phyloP scores from a whole-genome alignment of 2,329 filamentous ascomycete genomes.

The Cryphonectria naterciae region DNA sequence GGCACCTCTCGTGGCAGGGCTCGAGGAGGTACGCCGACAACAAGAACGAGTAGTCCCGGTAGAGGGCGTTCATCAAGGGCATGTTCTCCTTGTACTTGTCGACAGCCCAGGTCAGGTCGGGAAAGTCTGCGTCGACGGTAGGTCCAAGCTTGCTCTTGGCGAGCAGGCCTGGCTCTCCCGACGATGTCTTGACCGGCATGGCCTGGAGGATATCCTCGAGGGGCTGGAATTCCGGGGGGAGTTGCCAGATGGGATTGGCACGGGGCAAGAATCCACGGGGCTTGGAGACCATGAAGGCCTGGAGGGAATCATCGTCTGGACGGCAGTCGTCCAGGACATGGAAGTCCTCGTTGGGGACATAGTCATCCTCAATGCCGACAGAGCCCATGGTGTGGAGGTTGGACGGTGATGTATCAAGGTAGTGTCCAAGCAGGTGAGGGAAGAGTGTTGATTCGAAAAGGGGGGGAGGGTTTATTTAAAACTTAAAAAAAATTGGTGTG shows the following conservation, averaged over 20 bases:
- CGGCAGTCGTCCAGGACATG: conserved; percentile 65
- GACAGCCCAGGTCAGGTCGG: conserved; percentile 74
- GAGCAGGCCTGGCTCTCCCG: conserved; percentile 77
- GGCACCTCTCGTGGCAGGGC: conserved; percentile 78
- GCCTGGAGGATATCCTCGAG: conserved; percentile 73
- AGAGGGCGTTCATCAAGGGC: conserved; percentile 81
- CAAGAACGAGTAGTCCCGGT: conserved; percentile 90
- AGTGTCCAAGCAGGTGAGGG: not conserved
- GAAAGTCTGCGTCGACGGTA: conserved; percentile 72
- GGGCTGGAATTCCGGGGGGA: conserved; percentile 74
- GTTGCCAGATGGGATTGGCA: conserved; percentile 60
- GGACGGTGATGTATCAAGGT: not conserved
- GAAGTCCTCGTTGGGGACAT: conserved; percentile 47
- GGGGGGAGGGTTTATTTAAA: not conserved
- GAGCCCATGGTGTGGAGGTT: conserved; percentile 45
- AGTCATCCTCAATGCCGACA: conserved; percentile 34
- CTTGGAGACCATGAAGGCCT: conserved; percentile 80
- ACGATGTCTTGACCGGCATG: conserved; percentile 77
- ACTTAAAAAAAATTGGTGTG: not conserved
- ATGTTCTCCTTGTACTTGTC: conserved; percentile 75
- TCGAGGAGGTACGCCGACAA: conserved; percentile 89
- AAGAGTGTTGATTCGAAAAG: conserved; percentile 20
- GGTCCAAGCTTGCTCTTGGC: conserved; percentile 75
- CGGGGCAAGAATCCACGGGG: conserved; percentile 76
- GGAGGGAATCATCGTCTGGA: conserved; percentile 65